phyloP scores from a whole-genome alignment of 192 early-diverging fungal species.

The Rhizoclosmatium globosum region DNA sequence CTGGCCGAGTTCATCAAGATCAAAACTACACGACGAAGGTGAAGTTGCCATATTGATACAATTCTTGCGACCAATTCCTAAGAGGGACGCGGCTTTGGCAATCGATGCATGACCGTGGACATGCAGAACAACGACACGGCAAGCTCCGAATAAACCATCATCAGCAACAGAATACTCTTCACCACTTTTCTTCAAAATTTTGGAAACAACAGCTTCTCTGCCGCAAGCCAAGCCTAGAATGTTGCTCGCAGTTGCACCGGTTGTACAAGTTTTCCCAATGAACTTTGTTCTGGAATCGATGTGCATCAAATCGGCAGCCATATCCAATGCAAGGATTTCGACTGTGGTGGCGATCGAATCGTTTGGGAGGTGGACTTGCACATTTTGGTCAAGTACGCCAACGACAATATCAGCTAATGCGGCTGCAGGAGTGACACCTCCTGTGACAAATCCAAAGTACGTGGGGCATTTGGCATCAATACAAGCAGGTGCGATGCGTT shows the following conservation, averaged over 20 bases:
- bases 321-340: constrained; percentile 48
- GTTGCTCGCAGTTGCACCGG: constrained; percentile 65
- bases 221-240: constrained; percentile 57
- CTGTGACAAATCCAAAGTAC: constrained; percentile 69
- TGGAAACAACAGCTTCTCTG: constrained; percentile 44
- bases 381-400: constrained; percentile 45
- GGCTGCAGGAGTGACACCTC: constrained; percentile 61
- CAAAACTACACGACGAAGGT: neutral
- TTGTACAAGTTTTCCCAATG: constrained; percentile 58
- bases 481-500: neutral
- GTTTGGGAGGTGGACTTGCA: constrained; percentile 43
- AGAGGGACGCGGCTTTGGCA: constrained; percentile 58
- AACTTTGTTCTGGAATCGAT: constrained; percentile 46
- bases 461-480: constrained; percentile 35
- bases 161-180: constrained; percentile 50
- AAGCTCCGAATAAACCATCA: constrained; percentile 40
- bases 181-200: constrained; percentile 26
- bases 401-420: constrained; percentile 41
- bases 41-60: constrained; percentile 47
- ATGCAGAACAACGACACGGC: constrained; percentile 30
- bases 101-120: constrained; percentile 55
- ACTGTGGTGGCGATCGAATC: constrained; percentile 55
- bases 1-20: constrained; percentile 27
- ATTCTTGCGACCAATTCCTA: constrained; percentile 60
- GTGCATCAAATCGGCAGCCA: constrained; percentile 57